These are phyloP conservation scores for Aspergillus amoenus DNA, from an alignment of 2,329 filamentous ascomycete species.

Conservation along the genomic window DNA sequence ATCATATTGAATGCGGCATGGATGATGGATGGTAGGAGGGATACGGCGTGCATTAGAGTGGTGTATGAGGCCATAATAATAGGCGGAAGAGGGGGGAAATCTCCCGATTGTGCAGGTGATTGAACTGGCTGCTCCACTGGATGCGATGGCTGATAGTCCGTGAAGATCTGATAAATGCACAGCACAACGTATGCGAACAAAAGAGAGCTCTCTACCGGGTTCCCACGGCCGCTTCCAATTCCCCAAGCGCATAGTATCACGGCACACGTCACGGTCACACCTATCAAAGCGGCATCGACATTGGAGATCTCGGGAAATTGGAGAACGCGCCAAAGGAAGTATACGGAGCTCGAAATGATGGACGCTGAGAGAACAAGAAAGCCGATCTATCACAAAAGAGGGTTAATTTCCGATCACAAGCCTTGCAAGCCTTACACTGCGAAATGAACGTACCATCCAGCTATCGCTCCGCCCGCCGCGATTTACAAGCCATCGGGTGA, in stretches of 20 bases:
- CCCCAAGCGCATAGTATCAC: constrained; percentile 92
- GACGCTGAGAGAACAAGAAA: constrained; percentile 85
- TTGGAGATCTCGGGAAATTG: constrained; percentile 92
- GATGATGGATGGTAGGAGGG: constrained; percentile 77
- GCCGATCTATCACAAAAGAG: constrained; percentile 62
- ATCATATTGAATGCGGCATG: constrained; percentile 83
- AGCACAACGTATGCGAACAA: constrained; percentile 98
- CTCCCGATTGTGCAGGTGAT: constrained; percentile 58
- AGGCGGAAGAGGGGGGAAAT: constrained; percentile 92
- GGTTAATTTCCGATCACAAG: constrained; percentile 14
- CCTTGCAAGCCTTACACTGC: constrained; percentile 1
- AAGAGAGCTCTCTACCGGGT: constrained; percentile 90
- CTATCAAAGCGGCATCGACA: constrained; percentile 87
- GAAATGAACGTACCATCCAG: constrained; percentile 73
- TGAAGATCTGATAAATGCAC: constrained; percentile 98
- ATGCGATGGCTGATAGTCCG: constrained; percentile 84
- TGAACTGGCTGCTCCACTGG: constrained; percentile 55
- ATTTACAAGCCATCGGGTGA: constrained; percentile 93
- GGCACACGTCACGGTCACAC: constrained; percentile 86
- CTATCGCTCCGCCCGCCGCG: constrained; percentile 82
- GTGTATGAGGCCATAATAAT: constrained; percentile 99
- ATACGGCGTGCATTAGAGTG: constrained; percentile 79
- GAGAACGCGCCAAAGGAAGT: constrained; percentile 94
- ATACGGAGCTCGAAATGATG: constrained; percentile 88
- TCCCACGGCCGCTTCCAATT: constrained; percentile 89